A percentile compares a stretch with the other conserved stretches of the same genome.
Evolutionary conservation across 345 rosid species (phyloP).

Genomic region (Stellera chamaejasme): DNA sequence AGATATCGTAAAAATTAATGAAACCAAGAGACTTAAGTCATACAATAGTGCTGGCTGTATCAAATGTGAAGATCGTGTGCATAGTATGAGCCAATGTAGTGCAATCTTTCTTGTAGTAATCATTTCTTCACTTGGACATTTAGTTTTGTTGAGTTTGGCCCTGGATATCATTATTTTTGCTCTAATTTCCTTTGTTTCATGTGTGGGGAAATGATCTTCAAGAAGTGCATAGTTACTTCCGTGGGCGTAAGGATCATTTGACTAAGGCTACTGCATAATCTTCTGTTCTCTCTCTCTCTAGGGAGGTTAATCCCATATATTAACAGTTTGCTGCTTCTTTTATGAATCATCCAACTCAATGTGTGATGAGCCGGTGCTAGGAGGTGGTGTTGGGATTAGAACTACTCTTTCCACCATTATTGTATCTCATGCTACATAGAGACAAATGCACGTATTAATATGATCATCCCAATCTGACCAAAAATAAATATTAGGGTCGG

Average conservation of each 20-base stretch:
- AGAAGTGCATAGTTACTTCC: slow-evolving; percentile 43
- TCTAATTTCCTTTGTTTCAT: neutral
- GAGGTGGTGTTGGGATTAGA: neutral
- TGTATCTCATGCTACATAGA: neutral
- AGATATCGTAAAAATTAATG: slow-evolving; percentile 46
- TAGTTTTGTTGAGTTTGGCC: neutral
- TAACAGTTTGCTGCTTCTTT: neutral
- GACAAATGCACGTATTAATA: too few relatives aligned
- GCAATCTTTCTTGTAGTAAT: neutral
- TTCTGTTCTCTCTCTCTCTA: neutral
- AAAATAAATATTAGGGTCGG: too few relatives aligned
- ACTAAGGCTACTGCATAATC: slow-evolving; percentile 36
- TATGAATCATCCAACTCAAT: neutral
- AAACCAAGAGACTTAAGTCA: slow-evolving; percentile 49
- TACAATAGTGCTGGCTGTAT: slow-evolving; percentile 54
- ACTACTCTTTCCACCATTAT: neutral
- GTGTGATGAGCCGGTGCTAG: neutral
- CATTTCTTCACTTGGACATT: neutral
- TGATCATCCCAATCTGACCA: neutral
- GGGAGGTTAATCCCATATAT: too few relatives aligned
- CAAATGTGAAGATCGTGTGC: slow-evolving; percentile 31
- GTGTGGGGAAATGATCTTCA: slow-evolving; percentile 4
- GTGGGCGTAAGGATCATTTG: slow-evolving; percentile 48
- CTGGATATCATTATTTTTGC: neutral
- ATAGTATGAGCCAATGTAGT: slow-evolving; percentile 57